Percentiles rank a stretch among this genome's conserved stretches.
These are phyloP conservation scores for Pachyrhizus erosus DNA, from an alignment of 306 rosid genomes.

Conservation along the genomic window DNA sequence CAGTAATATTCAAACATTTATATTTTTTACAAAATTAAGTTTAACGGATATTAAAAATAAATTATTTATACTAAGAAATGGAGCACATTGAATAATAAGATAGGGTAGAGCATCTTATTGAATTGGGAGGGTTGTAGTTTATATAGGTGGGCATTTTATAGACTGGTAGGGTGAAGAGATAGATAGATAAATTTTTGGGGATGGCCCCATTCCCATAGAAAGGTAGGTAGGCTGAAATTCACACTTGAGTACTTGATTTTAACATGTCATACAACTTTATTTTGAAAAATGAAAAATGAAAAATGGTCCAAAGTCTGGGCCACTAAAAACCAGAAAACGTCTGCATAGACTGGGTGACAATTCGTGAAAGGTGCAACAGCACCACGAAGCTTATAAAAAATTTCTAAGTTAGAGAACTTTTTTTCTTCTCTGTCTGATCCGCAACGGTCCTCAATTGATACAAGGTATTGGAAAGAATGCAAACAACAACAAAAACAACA, in stretches of 20 bases:
- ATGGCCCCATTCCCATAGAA: not conserved
- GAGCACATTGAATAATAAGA: not conserved
- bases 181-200: not conserved
- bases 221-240: constrained; percentile 26
- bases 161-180: not conserved
- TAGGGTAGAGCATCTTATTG: not conserved
- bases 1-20: not conserved
- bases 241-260: constrained; percentile 38
- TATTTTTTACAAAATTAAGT: no score
- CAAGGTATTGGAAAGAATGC: constrained; percentile 43
- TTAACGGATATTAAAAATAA: no score
- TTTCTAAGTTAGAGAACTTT: constrained; percentile 26
- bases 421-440: constrained; percentile 9
- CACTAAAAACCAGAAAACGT: constrained; percentile 4
- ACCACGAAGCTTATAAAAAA: not conserved
- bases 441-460: constrained; percentile 56
- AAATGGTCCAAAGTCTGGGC: constrained; percentile 46
- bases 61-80: not conserved
- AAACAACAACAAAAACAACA: constrained; percentile 67
- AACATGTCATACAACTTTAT: not conserved
- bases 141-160: not conserved
- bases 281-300: not conserved
- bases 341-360: constrained; percentile 38
- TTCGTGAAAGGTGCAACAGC: constrained; percentile 49
- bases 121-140: not conserved